These are phyloP conservation scores for Xerocomellus chrysenteron DNA, from an alignment of 768 basidiomycete species.

Conservation along the genomic window DNA sequence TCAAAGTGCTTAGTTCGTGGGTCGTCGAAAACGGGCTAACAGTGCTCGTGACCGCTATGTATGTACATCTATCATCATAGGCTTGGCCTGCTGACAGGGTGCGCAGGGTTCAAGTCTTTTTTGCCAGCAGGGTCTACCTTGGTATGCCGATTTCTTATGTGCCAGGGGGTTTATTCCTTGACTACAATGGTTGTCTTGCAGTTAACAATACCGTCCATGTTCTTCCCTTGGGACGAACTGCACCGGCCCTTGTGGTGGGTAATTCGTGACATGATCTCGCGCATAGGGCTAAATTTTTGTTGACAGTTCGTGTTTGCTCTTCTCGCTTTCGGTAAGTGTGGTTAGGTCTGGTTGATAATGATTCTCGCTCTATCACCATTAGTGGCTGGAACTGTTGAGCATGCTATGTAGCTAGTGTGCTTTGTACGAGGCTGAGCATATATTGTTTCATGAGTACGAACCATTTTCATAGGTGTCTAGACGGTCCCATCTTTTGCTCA, in stretches of 20 bases:
- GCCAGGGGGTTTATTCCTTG: background rate
- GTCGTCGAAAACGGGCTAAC: slow-evolving; percentile 15
- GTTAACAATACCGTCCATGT: background rate
- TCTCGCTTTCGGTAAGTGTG: slow-evolving; percentile 10
- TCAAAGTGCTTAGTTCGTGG: slow-evolving; percentile 10
- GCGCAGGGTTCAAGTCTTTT: slow-evolving; percentile 14
- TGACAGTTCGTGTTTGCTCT: slow-evolving; percentile 10
- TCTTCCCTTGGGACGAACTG: slow-evolving; percentile 12
- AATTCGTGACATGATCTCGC: background rate
- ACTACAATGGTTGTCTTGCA: background rate
- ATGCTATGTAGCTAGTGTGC: background rate
- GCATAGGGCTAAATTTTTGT: background rate
- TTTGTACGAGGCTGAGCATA: slow-evolving; percentile 2
- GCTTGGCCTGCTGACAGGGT: background rate
- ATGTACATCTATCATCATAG: background rate
- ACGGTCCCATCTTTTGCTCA: background rate
- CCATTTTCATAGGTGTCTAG: slow-evolving; percentile 11
- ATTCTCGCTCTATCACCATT: background rate
- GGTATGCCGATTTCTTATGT: slow-evolving; percentile 1
- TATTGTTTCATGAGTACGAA: slow-evolving; percentile 8
- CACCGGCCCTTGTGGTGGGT: slow-evolving; percentile 12
- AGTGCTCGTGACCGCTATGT: slow-evolving; percentile 17
- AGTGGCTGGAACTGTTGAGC: slow-evolving; percentile 9
- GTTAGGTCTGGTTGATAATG: background rate
- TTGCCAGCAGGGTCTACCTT: slow-evolving; percentile 9